Evolutionary conservation across 257 asterid genomes (phyloP).

Genomic region (Capsicum baccatum): DNA sequence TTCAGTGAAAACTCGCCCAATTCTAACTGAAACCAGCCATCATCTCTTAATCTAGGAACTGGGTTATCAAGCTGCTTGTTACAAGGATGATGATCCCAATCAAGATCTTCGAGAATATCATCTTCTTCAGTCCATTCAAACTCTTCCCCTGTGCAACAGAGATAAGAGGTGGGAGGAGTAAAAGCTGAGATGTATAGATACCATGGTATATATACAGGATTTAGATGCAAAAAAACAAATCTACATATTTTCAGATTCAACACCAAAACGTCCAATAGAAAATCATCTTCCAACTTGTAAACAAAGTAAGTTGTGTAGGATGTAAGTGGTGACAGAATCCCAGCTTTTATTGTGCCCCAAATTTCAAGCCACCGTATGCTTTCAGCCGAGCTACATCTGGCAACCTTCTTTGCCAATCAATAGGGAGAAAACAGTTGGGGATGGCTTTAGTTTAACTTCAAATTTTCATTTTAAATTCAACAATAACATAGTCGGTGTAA

Average conservation of each 20-base stretch:
- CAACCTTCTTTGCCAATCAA: not conserved
- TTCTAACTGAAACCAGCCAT: not conserved
- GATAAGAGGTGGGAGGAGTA: too few species aligned
- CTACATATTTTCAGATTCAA: not conserved
- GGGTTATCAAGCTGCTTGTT: too few species aligned
- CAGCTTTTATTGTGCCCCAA: slow-evolving; percentile 16
- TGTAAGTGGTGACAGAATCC: not conserved
- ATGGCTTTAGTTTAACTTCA: not conserved
- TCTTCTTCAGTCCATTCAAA: too few species aligned
- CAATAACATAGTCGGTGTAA: not conserved
- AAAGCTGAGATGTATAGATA: too few species aligned
- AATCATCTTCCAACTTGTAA: not conserved
- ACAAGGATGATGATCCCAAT: too few species aligned
- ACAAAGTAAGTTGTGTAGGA: not conserved
- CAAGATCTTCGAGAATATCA: too few species aligned
- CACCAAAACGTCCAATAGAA: not conserved
- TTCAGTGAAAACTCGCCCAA: not conserved
- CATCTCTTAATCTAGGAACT: not conserved
- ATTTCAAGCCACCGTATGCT: not conserved
- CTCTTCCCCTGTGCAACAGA: too few species aligned
- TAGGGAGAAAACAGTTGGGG: not conserved
- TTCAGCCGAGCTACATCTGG: not conserved
- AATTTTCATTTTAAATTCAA: not conserved
- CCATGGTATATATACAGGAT: too few species aligned
- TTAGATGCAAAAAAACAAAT: not conserved